phyloP scores from a whole-genome alignment of 2,329 filamentous ascomycete genomes.

The Aspergillus tamarii region DNA sequence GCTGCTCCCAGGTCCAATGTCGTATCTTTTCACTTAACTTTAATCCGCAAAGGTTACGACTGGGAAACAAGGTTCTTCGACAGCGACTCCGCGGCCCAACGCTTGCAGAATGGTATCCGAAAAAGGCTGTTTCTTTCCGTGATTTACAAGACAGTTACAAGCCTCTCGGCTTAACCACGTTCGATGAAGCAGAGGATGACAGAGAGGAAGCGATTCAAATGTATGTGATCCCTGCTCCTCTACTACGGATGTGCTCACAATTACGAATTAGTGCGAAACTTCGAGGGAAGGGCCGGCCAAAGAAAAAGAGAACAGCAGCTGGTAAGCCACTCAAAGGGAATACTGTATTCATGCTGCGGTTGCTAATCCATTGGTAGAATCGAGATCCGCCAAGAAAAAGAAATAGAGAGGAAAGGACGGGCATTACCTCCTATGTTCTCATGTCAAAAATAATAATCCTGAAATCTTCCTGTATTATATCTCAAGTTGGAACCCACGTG shows the following conservation, averaged over 20 bases:
- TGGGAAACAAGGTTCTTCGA: constrained; percentile 90
- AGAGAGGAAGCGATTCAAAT: constrained; percentile 66
- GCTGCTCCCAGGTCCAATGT: constrained; percentile 73
- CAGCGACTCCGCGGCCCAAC: constrained; percentile 84
- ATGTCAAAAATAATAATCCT: neutral
- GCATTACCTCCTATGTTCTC: too few species aligned
- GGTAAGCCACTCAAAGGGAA: constrained; percentile 31
- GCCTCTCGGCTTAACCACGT: constrained; percentile 65
- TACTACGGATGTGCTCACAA: neutral
- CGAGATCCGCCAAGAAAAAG: constrained; percentile 33
- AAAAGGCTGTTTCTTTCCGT: constrained; percentile 69
- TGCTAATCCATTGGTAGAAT: constrained; percentile 23
- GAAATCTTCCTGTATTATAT: neutral
- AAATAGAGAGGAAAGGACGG: constrained; percentile 21
- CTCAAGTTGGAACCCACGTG: neutral
- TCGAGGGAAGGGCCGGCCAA: constrained; percentile 83
- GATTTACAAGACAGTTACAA: constrained; percentile 73
- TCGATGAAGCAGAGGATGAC: constrained; percentile 78
- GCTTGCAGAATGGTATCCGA: constrained; percentile 86
- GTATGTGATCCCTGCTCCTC: constrained; percentile 49
- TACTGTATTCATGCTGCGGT: neutral
- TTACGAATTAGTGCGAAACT: constrained; percentile 62
- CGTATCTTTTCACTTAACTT: constrained; percentile 87
- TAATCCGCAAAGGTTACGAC: constrained; percentile 80
- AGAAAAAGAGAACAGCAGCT: constrained; percentile 75